phyloP scores from a whole-genome alignment of 139 green algal genomes.

The Picochlorum sp. region DNA sequence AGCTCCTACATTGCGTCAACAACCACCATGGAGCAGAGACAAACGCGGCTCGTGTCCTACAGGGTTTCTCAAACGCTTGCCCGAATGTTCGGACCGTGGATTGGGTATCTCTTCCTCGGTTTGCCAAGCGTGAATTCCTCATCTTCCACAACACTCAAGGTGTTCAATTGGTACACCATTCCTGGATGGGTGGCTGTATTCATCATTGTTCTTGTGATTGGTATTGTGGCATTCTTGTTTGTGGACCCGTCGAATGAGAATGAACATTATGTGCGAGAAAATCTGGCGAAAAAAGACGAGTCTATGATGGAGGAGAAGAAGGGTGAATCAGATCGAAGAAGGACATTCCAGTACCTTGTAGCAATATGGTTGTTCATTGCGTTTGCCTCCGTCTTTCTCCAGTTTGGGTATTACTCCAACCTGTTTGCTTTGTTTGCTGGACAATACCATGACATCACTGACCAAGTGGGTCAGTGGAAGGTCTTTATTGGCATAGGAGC shows the following conservation, averaged over 20 bases:
- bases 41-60: slow-evolving; percentile 18
- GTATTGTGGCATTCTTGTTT: slow-evolving; percentile 18
- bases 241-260: slow-evolving; percentile 24
- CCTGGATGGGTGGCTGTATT: slow-evolving; percentile 21
- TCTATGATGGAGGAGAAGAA: too few species aligned
- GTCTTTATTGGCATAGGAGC: slow-evolving; percentile 11
- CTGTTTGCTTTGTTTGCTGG: slow-evolving; percentile 31
- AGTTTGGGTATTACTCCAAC: slow-evolving; percentile 11
- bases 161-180: slow-evolving; percentile 36
- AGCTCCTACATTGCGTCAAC: slow-evolving; percentile 22
- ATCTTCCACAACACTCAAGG: slow-evolving; percentile 16
- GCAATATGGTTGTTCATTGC: slow-evolving; percentile 8
- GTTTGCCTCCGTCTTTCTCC: slow-evolving; percentile 2
- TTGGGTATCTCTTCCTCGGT: slow-evolving; percentile 28
- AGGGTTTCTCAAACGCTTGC: slow-evolving; percentile 24
- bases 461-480: slow-evolving; percentile 15
- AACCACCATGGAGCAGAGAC: slow-evolving; percentile 12
- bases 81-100: slow-evolving; percentile 18
- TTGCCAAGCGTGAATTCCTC: slow-evolving; percentile 13
- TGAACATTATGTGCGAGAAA: slow-evolving; percentile 17
- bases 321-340: background rate
- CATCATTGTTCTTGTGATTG: slow-evolving; percentile 5
- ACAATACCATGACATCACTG: slow-evolving; percentile 18
- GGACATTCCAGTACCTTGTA: background rate
- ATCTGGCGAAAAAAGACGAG: too few species aligned